Conservation (phyloP, 176 grass and related monocot species). For the Poa annua region DNA sequence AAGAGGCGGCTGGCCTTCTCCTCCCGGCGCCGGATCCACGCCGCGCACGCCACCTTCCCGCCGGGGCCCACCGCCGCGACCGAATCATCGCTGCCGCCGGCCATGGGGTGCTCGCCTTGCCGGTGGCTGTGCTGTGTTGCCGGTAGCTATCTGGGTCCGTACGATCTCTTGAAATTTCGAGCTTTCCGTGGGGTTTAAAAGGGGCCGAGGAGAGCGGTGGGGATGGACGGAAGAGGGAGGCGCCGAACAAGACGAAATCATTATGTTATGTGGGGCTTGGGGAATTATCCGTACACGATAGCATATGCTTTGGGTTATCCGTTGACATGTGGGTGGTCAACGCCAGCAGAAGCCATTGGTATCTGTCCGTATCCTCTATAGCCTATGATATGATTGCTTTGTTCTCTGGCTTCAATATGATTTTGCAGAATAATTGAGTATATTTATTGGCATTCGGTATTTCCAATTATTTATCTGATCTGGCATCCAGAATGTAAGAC, state of each 20-base stretch:
- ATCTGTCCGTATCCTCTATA: not conserved
- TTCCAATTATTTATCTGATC: not conserved
- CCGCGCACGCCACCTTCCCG: conserved; percentile 60
- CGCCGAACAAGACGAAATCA: conserved; percentile 5
- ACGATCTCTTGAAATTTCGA: conserved; percentile 23
- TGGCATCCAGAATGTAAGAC: too few relatives aligned
- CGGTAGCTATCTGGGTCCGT: not conserved
- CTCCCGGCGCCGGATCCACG: conserved; percentile 79
- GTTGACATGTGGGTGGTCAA: not conserved
- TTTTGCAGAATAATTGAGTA: not conserved
- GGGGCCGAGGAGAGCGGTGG: not conserved
- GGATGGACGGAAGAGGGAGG: conserved; percentile 8
- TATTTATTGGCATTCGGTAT: not conserved
- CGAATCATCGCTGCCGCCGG: conserved; percentile 24
- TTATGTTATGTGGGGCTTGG: conserved; percentile 2
- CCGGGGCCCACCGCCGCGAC: conserved; percentile 24
- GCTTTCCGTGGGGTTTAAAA: not conserved
- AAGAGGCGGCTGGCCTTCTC: conserved; percentile 64
- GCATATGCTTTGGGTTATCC: conserved; percentile 11
- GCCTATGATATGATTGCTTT: not conserved
- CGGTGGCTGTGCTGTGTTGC: not conserved
- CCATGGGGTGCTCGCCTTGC: conserved; percentile 28
- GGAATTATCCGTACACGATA: not conserved
- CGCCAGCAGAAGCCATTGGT: not conserved
- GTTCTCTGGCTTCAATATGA: conserved; percentile 4